Base-by-base conservation (phyloP, 1,284 basidiomycete species). In the Microbotryum scabiosae region DNA sequence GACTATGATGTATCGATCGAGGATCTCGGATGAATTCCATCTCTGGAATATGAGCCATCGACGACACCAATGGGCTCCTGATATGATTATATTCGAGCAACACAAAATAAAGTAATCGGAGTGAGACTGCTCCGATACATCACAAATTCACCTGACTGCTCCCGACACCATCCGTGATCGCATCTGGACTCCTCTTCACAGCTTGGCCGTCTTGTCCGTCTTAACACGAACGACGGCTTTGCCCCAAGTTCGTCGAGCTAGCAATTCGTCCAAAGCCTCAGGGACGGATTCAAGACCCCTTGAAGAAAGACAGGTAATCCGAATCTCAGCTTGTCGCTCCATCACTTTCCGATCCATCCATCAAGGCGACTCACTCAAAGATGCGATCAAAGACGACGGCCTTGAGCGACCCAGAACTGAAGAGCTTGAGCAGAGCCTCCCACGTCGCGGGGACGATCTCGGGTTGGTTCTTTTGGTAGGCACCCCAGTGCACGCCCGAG, bases 211-310 rank as follows among this genome's bases (percentile, higher is more conserved):
- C 44, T 8, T 47, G 56, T 48, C 65, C 58, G 55, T 58, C 59
- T 79, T 79, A 43, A 97, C 75, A 45, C 80, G 79, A 1, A 90
- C 82, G 23, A 94, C 79, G 0, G 82, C 88, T 75, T 97, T 97
- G 1, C 93, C 94, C 88, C 90, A 97, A 2, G 91, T 94, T 77
- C 90, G 84, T 61, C 94, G 79, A 57, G 80, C 79, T 71, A 90
- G 79, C 32, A 82, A 71, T 66, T 79, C 80, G 49, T 72, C 67
- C 54, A 82, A 66, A 1, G 78, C 81, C 49, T 74, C 65, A 1
- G 77, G 85, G 14, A 97, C 77, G 5, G 82, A 82, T 41, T 78
- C 78, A 14, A 97, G 78, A 0, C 90, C 93, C 9, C 64, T 67
- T 52, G 14, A 25, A 32, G 3, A 26, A 41, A 12, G 54, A n/a